Base-by-base conservation (phyloP, 208 protist species). In the Tritrichomonas musculus region DNA sequence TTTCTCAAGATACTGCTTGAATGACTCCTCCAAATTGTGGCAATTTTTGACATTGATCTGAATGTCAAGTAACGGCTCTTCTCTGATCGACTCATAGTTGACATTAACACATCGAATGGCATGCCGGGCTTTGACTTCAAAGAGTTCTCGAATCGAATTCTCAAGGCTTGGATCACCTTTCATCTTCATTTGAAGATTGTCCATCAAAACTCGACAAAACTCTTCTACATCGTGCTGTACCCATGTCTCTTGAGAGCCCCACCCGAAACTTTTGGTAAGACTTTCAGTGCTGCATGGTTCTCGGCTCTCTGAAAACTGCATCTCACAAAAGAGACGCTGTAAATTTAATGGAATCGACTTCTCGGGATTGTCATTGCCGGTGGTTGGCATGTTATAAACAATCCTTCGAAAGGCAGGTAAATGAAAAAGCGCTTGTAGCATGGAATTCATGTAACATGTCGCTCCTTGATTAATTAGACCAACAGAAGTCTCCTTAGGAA, bases 361-460 rank as follows among this genome's bases (percentile, higher is more conserved):
- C 1, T 30, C 25, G 39, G 47, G 41, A 47, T 88, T 47, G 25
- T 88, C 77, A 39, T 13, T 39, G 47, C 41, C 77, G 1, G 41
- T 88, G 0, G 47, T 57, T 57, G 41, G 77, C 77, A 92, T 84
- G 39, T 44, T 30, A 77, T 93, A 60, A 5, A 77, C 92, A 47
- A 92, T n/a, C 0, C 80, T 36, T 25, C 92, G 80, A 20, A 97
- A 97, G 17, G 94, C 94, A 44, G 94, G 93, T 17, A 96, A 97
- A 92, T 97, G 96, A 94, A 94, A 97, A 0, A 98, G 93, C 5
- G 96, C 93, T 92, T 98, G 97, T 49, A 98, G 94, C 3, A 98
- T 88, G 2, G 96, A 97, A 94, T 98, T 98, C 96, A 98, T 96
- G 94, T 98, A 98, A 95, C 97, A 98, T 55, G 97, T 98, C 22